Evolutionary conservation across 345 rosid species (phyloP).

Genomic region (Salix udensis): DNA sequence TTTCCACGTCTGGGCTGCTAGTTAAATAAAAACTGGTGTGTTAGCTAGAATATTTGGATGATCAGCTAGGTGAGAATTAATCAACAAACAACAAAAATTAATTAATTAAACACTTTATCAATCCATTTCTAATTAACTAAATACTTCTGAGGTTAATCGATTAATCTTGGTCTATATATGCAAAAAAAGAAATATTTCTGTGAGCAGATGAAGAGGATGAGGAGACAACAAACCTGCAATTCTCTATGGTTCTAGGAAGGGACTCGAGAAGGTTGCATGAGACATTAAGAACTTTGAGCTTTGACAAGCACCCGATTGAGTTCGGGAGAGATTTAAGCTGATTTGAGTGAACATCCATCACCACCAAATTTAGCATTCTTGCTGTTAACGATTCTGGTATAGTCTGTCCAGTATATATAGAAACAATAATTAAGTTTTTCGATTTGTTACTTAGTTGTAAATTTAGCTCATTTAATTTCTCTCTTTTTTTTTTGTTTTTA

Average conservation of each 20-base stretch:
- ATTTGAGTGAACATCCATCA: slow-evolving; percentile 78
- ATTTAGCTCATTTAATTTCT: neutral
- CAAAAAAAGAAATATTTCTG: neutral
- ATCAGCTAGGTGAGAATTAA: too few relatives aligned
- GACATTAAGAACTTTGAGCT: slow-evolving; percentile 72
- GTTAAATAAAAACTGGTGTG: too few relatives aligned
- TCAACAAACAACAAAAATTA: too few relatives aligned
- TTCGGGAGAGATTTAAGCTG: slow-evolving; percentile 71
- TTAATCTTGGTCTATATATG: neutral
- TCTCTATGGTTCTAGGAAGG: slow-evolving; percentile 66
- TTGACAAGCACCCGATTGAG: slow-evolving; percentile 78
- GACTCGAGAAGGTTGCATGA: slow-evolving; percentile 64
- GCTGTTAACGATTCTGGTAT: slow-evolving; percentile 85
- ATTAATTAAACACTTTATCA: neutral
- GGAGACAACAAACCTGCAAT: slow-evolving; percentile 60
- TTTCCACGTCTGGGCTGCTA: too few relatives aligned
- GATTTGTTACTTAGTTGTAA: neutral
- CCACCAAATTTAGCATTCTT: slow-evolving; percentile 67
- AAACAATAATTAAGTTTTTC: neutral
- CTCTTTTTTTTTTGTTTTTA: too few relatives aligned
- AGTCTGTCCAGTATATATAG: slow-evolving; percentile 29
- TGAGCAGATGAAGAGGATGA: neutral
- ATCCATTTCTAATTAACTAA: too few relatives aligned
- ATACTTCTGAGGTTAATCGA: too few relatives aligned
- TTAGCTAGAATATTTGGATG: too few relatives aligned